Evolutionary conservation across 2,329 filamentous ascomycete genomes (phyloP).

Genomic region (Verticillium nubilum): DNA sequence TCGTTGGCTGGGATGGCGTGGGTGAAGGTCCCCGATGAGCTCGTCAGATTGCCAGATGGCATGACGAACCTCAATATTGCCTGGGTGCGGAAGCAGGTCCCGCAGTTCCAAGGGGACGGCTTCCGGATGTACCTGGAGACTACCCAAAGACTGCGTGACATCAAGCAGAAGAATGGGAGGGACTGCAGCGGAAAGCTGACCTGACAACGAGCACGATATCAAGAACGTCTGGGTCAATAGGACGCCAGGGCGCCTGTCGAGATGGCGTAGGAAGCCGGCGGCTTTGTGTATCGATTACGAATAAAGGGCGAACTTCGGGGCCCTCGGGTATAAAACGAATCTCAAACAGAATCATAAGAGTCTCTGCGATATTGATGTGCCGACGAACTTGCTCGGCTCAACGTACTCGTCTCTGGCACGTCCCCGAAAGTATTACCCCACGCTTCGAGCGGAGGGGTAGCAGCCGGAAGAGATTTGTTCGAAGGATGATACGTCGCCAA

Average conservation of each 20-base stretch:
- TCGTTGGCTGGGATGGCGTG: not conserved
- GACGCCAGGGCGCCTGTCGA: too few relatives aligned
- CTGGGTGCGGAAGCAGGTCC: not conserved
- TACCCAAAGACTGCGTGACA: not conserved
- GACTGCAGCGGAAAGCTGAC: not conserved
- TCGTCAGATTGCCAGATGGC: not conserved
- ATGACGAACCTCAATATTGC: not conserved
- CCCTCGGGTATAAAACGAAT: not conserved
- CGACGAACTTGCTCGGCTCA: not conserved
- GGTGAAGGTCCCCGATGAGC: not conserved
- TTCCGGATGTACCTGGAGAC: not conserved
- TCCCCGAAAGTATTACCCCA: not conserved
- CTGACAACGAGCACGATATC: not conserved
- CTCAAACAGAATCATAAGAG: not conserved
- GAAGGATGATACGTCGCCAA: not conserved
- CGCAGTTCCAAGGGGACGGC: not conserved
- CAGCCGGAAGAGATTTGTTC: not conserved
- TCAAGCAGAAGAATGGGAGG: not conserved
- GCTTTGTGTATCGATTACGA: not conserved
- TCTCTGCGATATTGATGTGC: not conserved
- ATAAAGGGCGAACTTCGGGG: too few relatives aligned
- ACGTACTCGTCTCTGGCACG: not conserved
- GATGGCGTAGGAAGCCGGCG: not conserved
- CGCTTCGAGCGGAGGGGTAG: not conserved
- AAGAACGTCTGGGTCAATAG: not conserved